phyloP scores from a whole-genome alignment of 208 protist species.

The Wallacemonas collosoma region DNA sequence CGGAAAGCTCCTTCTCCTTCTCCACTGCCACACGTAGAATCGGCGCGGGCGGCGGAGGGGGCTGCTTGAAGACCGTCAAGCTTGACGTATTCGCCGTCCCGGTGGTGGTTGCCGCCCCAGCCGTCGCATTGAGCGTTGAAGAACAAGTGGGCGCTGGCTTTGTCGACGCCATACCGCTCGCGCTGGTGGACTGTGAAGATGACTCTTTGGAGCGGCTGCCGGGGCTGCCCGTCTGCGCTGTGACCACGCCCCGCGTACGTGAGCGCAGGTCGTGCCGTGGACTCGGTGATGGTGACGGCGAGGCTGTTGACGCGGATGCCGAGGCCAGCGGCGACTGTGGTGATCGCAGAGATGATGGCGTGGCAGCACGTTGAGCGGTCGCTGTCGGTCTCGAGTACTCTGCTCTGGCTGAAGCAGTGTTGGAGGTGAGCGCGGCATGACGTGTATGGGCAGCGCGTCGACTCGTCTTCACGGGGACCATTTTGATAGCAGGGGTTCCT shows the following conservation, averaged over 20 bases:
- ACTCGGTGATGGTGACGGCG: conserved; percentile 9
- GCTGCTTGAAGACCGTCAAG: neutral
- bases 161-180: too few species aligned
- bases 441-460: too few species aligned
- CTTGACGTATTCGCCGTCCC: neutral
- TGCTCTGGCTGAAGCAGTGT: too few species aligned
- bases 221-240: neutral
- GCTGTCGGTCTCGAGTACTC: too few species aligned
- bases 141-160: too few species aligned
- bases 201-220: neutral
- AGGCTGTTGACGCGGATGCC: neutral
- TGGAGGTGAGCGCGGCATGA: too few species aligned
- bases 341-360: too few species aligned
- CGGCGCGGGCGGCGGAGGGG: neutral
- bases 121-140: neutral
- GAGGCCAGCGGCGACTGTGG: neutral
- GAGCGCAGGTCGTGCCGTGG: neutral
- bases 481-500: too few species aligned
- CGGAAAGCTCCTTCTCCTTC: conserved; percentile 1
- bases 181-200: neutral
- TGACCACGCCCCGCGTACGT: neutral
- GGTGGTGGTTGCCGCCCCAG: neutral
- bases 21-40: conserved; percentile 10
- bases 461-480: too few species aligned
- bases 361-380: too few species aligned